Percentiles rank a stretch among this genome's conserved stretches.
Conservation (phyloP, 2,329 filamentous ascomycete species). For the Stenocarpella maydis region DNA sequence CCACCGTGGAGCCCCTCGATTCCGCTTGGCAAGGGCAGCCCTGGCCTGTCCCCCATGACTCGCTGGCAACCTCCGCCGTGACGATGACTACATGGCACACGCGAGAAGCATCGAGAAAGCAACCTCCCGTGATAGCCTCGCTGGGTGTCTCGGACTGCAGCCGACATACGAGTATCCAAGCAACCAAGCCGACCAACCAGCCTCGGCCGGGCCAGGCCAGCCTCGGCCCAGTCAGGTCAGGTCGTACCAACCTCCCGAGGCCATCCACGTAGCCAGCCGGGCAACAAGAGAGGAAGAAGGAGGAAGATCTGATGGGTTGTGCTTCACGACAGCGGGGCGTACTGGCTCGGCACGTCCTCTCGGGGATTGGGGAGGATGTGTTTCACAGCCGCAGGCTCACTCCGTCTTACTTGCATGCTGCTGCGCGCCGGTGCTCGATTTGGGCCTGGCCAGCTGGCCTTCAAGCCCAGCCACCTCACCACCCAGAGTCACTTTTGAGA, state of each 20-base stretch:
- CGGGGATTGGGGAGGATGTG: slow-evolving; percentile 5
- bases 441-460: neutral
- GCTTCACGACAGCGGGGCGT: neutral
- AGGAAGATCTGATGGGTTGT: neutral
- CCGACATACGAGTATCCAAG: neutral
- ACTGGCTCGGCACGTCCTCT: neutral
- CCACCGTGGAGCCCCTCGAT: slow-evolving; percentile 8
- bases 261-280: too few relatives aligned
- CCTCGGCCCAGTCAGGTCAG: neutral
- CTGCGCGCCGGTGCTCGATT: neutral
- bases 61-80: slow-evolving; percentile 8
- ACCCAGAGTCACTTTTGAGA: neutral
- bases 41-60: slow-evolving; percentile 12
- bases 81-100: neutral
- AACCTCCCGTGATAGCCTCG: neutral
- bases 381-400: slow-evolving; percentile 10
- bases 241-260: too few relatives aligned
- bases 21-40: neutral
- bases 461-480: neutral
- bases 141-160: neutral
- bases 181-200: neutral
- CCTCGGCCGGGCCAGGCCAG: slow-evolving; percentile 3
- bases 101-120: slow-evolving; percentile 2
- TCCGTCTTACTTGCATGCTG: slow-evolving; percentile 8
- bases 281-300: neutral